A percentile compares a stretch with the other conserved stretches of the same genome.
These are phyloP conservation scores for Coemansia guatemalensis DNA, from an alignment of 192 early-diverging fungal genomes.

Conservation along the genomic window DNA sequence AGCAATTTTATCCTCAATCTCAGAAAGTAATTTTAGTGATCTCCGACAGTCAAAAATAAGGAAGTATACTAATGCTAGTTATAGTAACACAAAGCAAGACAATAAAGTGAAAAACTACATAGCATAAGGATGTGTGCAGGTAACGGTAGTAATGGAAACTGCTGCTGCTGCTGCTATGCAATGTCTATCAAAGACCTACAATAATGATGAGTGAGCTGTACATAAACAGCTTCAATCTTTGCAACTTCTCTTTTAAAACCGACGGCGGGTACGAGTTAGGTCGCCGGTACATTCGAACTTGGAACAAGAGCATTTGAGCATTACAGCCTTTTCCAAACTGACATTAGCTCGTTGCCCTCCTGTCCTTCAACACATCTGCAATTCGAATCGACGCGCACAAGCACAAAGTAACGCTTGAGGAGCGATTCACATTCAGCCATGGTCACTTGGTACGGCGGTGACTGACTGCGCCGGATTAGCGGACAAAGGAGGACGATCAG, in stretches of 20 bases:
- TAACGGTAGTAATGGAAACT: not conserved
- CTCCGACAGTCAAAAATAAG: too few species aligned
- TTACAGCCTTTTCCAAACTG: constrained; percentile 42
- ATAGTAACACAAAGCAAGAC: not conserved
- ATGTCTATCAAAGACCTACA: not conserved
- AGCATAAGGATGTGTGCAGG: not conserved
- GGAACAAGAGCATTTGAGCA: not conserved
- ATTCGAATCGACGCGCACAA: constrained; percentile 46
- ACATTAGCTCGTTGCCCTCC: constrained; percentile 47
- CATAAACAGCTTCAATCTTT: not conserved
- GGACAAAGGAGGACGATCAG: constrained; percentile 47
- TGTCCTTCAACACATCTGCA: constrained; percentile 45
- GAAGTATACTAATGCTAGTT: too few species aligned
- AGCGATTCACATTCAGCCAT: constrained; percentile 46
- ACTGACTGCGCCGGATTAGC: constrained; percentile 31
- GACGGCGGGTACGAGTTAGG: not conserved
- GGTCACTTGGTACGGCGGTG: constrained; percentile 39
- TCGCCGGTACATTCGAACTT: not conserved
- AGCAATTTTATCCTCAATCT: too few species aligned
- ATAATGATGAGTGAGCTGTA: not conserved
- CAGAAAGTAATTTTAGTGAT: too few species aligned
- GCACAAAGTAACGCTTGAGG: constrained; percentile 48
- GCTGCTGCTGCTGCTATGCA: not conserved
- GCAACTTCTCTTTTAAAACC: not conserved
- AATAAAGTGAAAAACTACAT: not conserved